Percentiles rank a stretch among this genome's conserved stretches.
These are phyloP conservation scores for Suillus occidentalis DNA, from an alignment of 768 basidiomycete species.

Conservation along the genomic window DNA sequence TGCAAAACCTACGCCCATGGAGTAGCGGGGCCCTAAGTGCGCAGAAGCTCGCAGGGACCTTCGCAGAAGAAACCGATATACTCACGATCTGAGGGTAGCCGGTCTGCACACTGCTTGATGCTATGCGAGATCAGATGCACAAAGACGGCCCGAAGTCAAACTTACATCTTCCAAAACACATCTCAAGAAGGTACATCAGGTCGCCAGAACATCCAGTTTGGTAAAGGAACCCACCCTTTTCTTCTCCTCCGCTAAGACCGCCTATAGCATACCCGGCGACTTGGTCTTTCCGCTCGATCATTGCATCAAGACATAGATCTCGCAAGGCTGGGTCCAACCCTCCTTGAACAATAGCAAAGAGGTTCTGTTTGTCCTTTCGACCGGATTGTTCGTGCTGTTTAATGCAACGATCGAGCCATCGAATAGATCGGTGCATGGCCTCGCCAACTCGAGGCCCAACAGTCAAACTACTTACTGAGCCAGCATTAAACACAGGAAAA, in stretches of 20 bases:
- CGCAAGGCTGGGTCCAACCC: constrained; percentile 73
- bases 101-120: constrained; percentile 79
- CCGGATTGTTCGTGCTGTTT: constrained; percentile 69
- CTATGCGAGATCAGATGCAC: constrained; percentile 38
- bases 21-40: constrained; percentile 75
- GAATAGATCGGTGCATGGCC: constrained; percentile 84
- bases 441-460: constrained; percentile 80
- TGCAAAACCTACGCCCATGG: constrained; percentile 92
- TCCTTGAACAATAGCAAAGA: constrained; percentile 92
- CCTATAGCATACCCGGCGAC: constrained; percentile 93
- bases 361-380: constrained; percentile 65
- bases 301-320: constrained; percentile 75
- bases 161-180: constrained; percentile 83
- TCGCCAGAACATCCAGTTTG: constrained; percentile 8
- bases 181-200: constrained; percentile 42
- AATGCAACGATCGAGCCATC: constrained; percentile 92
- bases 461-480: constrained; percentile 74
- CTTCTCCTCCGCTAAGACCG: constrained; percentile 88
- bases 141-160: constrained; percentile 3
- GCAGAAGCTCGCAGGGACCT: constrained; percentile 6
- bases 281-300: constrained; percentile 71
- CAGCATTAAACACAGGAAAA: constrained; percentile 8
- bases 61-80: constrained; percentile 3
- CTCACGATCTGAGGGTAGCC: constrained; percentile 76
- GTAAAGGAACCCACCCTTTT: constrained; percentile 59